Percentiles rank a stretch among this genome's conserved stretches.
These are phyloP conservation scores for Linum usitatissimum DNA, from an alignment of 345 rosid species.

Conservation along the genomic window DNA sequence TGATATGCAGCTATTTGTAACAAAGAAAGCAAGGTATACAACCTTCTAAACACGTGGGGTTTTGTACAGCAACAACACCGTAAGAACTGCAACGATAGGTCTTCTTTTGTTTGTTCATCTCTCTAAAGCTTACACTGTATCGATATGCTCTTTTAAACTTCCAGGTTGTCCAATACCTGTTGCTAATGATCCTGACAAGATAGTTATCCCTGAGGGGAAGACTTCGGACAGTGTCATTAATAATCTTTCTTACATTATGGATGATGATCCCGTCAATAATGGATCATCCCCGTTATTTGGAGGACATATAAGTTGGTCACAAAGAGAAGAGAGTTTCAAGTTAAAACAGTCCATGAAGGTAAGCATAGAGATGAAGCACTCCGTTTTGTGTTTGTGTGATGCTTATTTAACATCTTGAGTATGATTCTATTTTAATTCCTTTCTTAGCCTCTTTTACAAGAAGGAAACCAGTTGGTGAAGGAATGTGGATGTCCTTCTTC, in stretches of 20 bases:
- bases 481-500: neutral
- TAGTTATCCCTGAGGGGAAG: slow-evolving; percentile 53
- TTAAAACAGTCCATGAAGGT: slow-evolving; percentile 74
- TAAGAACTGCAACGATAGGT: slow-evolving; percentile 29
- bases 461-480: too few species aligned
- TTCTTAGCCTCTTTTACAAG: too few species aligned
- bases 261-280: slow-evolving; percentile 39
- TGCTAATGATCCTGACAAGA: slow-evolving; percentile 47
- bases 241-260: slow-evolving; percentile 47
- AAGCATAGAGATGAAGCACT: slow-evolving; percentile 3
- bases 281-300: slow-evolving; percentile 66
- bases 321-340: slow-evolving; percentile 71
- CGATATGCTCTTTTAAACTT: slow-evolving; percentile 8
- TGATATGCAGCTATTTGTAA: slow-evolving; percentile 65
- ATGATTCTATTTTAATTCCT: too few species aligned
- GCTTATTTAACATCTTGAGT: too few species aligned
- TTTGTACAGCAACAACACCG: slow-evolving; percentile 71
- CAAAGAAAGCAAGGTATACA: slow-evolving; percentile 69
- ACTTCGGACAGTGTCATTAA: slow-evolving; percentile 42
- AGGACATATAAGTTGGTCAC: slow-evolving; percentile 71
- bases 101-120: slow-evolving; percentile 15
- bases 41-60: slow-evolving; percentile 58
- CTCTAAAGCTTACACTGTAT: slow-evolving; percentile 3
- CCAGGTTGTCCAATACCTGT: slow-evolving; percentile 79
- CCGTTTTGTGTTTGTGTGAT: too few species aligned